Evolutionary conservation across 805 yeast species (phyloP), one percentile per base, ranked within the genome.

Genomic region (Phaffomyces antillensis): DNA sequence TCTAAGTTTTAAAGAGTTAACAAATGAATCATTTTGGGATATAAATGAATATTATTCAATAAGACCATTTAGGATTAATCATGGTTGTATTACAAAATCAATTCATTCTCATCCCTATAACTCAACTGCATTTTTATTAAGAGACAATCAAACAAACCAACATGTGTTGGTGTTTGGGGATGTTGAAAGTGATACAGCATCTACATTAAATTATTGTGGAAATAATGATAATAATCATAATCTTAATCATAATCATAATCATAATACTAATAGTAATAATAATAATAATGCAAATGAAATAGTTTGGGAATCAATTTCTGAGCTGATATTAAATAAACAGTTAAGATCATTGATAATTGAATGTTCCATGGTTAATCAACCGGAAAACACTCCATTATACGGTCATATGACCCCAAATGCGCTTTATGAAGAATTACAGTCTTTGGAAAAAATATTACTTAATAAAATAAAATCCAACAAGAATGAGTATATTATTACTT

Each of bases 361-460:
- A 61, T 89, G 97, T 58, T 86, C 96, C 1, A 74, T 77, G 7
- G 55, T 71, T 2, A 69, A 70, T 48, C 63, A 66, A 11, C 70
- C 74, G 0, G 66, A 68, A 1, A 62, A 66, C 10, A 70, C 71
- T 7, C 72, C 76, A 3, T 56, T 87, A 24, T 89, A 78, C 59
- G 97, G 97, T 2, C 97, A 89, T 63, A 58, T 89, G 63, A 81
- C 84, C 12, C 95, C 96, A 5, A 53, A 61, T 3, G 73, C 74
- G 52, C 61, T 89, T 26, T 70, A 85, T 12, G 56, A 64, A 7
- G 96, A 87, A 55, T 64, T 90, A 15, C 13, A 33, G 3, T 23
- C 35, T 4, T 32, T 49, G 9, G 18, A 39, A 9, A 28, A 18
- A 5, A 40, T 47, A 7, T 25, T 48, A 11, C 32, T 11, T 3